Evolutionary conservation across 352 stramenopile species (phyloP), one percentile per base, ranked within the genome.

Genomic region (Phytophthora multivora): DNA sequence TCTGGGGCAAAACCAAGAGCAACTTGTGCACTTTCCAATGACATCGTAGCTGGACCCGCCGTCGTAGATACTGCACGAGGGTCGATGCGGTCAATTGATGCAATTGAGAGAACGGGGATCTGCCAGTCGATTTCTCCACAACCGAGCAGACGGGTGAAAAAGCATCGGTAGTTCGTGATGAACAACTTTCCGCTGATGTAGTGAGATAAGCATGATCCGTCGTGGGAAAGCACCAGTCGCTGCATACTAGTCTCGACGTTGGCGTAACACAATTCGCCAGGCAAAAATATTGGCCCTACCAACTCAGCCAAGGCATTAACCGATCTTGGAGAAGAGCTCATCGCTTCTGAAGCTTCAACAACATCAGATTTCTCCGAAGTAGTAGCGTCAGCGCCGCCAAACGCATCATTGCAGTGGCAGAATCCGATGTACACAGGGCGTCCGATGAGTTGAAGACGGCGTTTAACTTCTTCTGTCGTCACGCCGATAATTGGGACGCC

Each of bases 91-190:
- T 93, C 82, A 26, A 93, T 77, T 2, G 81, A 84, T 16, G 69
- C 51, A 50, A 95, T 92, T 12, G 84, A 90, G 2, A 95, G 69
- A 30, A 95, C 80, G 0, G 86, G 83, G 5, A 92, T 69, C 19
- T 95, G 83, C 86, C 83, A 93, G 28, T 87, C 80, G 18, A 93
- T 78, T 30, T 85, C 75, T 13, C 68, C 67, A 19, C 52, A 59
- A 26, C 64, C 77, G 13, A 90, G 59, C 7, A 89, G 19, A 9
- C 73, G 73, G 15, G 72, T 87, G 65, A 93, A 95, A 26, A 91
- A 73, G 38, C 86, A 95, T 8, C 86, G 84, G 43, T 93, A 95
- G 60, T 89, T 95, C 11, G 83, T 93, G 36, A 95, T 81, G 43
- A 84, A 93, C 46, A 95, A 71, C 46, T 88, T 90, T 2, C 86